Evolutionary conservation across 495 filamentous ascomycete genomes (phyloP).

Genomic region (Neurospora sublineolata): DNA sequence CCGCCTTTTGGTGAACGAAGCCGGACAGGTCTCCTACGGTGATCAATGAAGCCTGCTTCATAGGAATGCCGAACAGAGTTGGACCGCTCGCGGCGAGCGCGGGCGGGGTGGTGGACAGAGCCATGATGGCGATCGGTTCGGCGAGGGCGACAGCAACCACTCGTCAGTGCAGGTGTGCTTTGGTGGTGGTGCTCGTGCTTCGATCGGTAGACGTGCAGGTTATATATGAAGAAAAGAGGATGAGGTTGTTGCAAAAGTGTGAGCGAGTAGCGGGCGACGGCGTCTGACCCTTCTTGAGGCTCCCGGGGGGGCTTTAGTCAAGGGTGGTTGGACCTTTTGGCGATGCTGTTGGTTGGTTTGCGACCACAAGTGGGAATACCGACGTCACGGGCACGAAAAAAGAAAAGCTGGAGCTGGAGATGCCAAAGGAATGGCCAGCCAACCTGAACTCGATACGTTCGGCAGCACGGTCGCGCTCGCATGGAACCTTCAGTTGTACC

Average conservation of each 20-base stretch:
- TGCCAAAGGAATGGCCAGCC: neutral
- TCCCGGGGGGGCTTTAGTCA: neutral
- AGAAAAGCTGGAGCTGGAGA: neutral
- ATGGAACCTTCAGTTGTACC: neutral
- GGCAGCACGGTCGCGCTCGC: neutral
- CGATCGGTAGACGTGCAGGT: neutral
- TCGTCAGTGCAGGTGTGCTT: neutral
- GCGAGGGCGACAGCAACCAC: neutral
- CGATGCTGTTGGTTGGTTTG: neutral
- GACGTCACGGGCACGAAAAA: neutral
- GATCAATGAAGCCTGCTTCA: slow-evolving; percentile 70
- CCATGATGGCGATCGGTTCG: neutral
- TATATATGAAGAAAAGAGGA: neutral
- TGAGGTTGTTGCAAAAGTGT: neutral
- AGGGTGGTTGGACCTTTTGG: neutral
- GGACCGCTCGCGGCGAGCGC: slow-evolving; percentile 29
- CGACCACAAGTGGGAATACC: neutral
- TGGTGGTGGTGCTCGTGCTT: neutral
- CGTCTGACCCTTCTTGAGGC: neutral
- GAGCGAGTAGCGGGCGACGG: neutral
- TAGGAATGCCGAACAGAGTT: slow-evolving; percentile 49
- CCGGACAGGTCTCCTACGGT: slow-evolving; percentile 40
- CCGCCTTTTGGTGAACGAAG: slow-evolving; percentile 9
- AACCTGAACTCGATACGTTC: neutral
- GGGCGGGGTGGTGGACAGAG: neutral